Evolutionary conservation across 257 asterid genomes (phyloP).

Genomic region (Solanum commersonii): DNA sequence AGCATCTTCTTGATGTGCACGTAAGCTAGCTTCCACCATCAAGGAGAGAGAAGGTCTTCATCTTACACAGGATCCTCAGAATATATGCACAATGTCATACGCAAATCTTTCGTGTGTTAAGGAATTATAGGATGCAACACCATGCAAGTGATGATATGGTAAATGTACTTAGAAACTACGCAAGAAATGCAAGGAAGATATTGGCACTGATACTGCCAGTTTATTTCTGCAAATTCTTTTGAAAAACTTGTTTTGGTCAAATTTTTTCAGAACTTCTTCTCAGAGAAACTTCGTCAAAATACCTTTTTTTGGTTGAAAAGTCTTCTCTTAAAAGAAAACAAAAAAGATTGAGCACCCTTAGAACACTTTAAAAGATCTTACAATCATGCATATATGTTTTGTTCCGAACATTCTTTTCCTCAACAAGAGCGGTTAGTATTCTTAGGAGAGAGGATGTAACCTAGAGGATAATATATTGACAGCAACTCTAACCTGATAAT

Average conservation of each 20-base stretch:
- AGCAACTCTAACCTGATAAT: neutral
- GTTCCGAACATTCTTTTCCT: neutral
- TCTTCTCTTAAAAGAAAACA: neutral
- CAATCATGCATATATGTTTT: neutral
- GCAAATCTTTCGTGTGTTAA: constrained; percentile 75
- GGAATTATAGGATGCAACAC: constrained; percentile 19
- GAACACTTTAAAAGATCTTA: neutral
- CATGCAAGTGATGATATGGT: neutral
- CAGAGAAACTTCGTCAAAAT: neutral
- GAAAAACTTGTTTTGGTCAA: neutral
- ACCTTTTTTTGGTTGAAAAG: neutral
- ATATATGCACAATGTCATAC: constrained; percentile 86
- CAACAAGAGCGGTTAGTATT: neutral
- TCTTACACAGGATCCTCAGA: constrained; percentile 34
- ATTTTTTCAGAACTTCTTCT: neutral
- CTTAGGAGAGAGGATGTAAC: neutral
- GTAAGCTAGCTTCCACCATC: neutral
- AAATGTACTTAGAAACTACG: neutral
- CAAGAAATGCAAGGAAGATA: neutral
- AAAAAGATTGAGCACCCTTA: neutral
- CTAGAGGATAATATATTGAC: neutral
- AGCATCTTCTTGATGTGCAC: neutral
- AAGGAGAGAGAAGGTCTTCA: neutral
- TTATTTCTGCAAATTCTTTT: neutral
- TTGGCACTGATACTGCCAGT: neutral